These are phyloP conservation scores for Penicillium italicum DNA, from an alignment of 2,329 filamentous ascomycete genomes.

Conservation along the genomic window DNA sequence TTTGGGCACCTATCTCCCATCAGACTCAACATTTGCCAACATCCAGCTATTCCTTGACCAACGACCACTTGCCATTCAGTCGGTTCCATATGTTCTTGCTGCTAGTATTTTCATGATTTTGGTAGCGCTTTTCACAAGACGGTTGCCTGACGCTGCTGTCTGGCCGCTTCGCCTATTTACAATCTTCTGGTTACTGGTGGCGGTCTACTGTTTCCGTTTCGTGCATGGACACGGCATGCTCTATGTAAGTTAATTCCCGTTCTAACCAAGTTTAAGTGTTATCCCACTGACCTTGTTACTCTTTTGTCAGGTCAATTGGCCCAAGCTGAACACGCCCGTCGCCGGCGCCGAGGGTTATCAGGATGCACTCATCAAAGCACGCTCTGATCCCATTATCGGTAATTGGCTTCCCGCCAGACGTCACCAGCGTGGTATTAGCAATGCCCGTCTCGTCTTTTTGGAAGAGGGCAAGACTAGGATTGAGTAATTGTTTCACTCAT, in stretches of 20 bases:
- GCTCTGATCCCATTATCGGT: conserved; percentile 78
- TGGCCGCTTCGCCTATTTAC: conserved; percentile 80
- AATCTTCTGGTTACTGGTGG: conserved; percentile 69
- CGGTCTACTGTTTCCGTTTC: conserved; percentile 70
- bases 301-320: conserved; percentile 86
- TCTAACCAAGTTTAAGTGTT: neutral
- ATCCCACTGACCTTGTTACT: conserved; percentile 3
- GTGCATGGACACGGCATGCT: conserved; percentile 82
- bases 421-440: conserved; percentile 81
- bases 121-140: conserved; percentile 68
- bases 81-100: conserved; percentile 85
- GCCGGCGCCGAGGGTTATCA: conserved; percentile 85
- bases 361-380: conserved; percentile 76
- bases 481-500: conserved; percentile 49
- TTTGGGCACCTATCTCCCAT: conserved; percentile 77
- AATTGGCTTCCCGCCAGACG: conserved; percentile 58
- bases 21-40: conserved; percentile 65
- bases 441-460: conserved; percentile 73
- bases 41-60: conserved; percentile 77
- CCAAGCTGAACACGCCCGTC: conserved; percentile 84
- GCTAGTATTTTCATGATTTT: conserved; percentile 82
- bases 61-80: conserved; percentile 81
- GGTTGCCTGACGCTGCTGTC: conserved; percentile 68
- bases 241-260: conserved; percentile 65
- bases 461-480: conserved; percentile 99